phyloP scores from a whole-genome alignment of 1,284 basidiomycete species.

The Erythrobasidium hasegawianum region DNA sequence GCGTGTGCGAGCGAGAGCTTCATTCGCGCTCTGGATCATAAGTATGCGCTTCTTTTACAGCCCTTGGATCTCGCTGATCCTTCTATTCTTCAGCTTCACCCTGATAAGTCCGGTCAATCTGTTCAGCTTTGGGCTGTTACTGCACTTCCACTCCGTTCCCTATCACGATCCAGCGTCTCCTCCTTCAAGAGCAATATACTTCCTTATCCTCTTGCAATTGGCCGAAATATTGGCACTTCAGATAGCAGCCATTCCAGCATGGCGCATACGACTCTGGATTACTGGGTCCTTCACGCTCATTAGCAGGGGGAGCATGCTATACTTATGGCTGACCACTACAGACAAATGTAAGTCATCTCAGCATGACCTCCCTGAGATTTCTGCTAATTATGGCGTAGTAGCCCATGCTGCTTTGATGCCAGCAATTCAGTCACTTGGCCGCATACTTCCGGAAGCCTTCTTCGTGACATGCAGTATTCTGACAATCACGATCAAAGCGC shows the following conservation, averaged over 20 bases:
- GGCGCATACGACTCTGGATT: conserved; percentile 16
- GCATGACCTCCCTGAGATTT: neutral
- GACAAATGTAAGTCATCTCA: neutral
- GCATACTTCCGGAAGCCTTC: conserved; percentile 31
- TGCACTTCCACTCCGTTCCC: conserved; percentile 27
- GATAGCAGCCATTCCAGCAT: conserved; percentile 20
- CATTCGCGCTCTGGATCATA: conserved; percentile 25
- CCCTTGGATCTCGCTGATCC: conserved; percentile 5
- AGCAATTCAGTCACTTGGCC: conserved; percentile 27
- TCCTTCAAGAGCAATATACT: conserved; percentile 22
- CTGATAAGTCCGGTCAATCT: conserved; percentile 32
- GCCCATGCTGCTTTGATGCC: conserved; percentile 26
- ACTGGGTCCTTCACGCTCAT: conserved; percentile 21
- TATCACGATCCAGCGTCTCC: conserved; percentile 20
- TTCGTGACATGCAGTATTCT: conserved; percentile 25
- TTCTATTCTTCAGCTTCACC: conserved; percentile 17
- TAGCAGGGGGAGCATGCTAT: conserved; percentile 22
- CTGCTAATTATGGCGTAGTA: neutral
- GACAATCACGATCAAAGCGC: conserved; percentile 12
- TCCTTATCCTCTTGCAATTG: conserved; percentile 19
- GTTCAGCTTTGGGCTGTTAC: conserved; percentile 24
- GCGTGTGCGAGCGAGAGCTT: conserved; percentile 32
- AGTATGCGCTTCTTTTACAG: conserved; percentile 7
- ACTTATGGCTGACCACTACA: conserved; percentile 20
- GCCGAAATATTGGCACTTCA: conserved; percentile 23